phyloP scores from a whole-genome alignment of 805 yeast species.

The Ogataea degrootiae region DNA sequence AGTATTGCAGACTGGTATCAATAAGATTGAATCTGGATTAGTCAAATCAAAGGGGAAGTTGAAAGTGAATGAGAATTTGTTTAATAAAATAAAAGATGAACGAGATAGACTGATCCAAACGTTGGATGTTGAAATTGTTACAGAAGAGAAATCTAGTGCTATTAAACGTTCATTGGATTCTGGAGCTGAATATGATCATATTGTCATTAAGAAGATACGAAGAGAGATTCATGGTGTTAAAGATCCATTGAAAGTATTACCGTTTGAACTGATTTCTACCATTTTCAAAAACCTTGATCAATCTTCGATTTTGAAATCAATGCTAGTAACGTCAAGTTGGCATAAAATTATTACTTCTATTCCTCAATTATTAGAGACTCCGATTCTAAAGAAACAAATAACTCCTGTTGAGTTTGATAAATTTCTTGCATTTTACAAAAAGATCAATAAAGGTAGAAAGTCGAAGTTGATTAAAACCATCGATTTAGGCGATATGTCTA shows the following conservation, averaged over 20 bases:
- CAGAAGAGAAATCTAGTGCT: background rate
- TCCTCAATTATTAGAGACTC: conserved; percentile 11
- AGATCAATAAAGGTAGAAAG: conserved; percentile 5
- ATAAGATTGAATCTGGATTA: conserved; percentile 31
- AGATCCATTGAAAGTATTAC: conserved; percentile 23
- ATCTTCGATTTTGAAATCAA: conserved; percentile 9
- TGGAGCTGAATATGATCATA: conserved; percentile 4
- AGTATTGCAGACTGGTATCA: conserved; percentile 34
- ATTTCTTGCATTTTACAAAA: conserved; percentile 10
- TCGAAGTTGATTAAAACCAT: conserved; percentile 4
- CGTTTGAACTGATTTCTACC: conserved; percentile 19
- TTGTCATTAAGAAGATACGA: background rate
- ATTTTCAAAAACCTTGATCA: conserved; percentile 15
- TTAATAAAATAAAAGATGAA: conserved; percentile 21
- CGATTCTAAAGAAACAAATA: conserved; percentile 6
- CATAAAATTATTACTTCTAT: conserved; percentile 3
- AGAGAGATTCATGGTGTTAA: background rate
- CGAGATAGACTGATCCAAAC: conserved; percentile 3
- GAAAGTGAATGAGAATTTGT: conserved; percentile 31
- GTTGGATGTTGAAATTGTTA: background rate
- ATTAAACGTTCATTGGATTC: background rate
- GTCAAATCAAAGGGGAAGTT: conserved; percentile 22
- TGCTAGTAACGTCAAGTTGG: conserved; percentile 18
- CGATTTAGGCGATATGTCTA: conserved; percentile 5
- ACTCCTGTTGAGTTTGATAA: conserved; percentile 9